phyloP scores from a whole-genome alignment of 2,329 filamentous ascomycete genomes.

The Fusarium piperis region DNA sequence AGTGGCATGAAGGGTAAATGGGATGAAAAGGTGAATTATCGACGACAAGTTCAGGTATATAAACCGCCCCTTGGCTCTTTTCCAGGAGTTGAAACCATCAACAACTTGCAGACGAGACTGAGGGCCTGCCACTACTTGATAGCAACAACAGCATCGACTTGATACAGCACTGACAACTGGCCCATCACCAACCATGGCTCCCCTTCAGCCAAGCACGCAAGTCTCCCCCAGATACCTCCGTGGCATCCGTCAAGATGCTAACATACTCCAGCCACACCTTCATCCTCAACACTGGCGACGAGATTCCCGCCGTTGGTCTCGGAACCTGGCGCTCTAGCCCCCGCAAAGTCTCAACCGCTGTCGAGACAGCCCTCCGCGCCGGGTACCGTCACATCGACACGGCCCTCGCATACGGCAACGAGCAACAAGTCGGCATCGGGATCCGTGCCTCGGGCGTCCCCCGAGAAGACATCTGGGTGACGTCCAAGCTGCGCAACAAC shows the following conservation, averaged over 20 bases:
- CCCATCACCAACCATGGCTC: constrained; percentile 10
- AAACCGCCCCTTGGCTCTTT: not conserved
- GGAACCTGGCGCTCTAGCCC: constrained; percentile 83
- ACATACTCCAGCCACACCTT: constrained; percentile 55
- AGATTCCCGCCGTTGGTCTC: constrained; percentile 80
- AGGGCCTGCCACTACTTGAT: not conserved
- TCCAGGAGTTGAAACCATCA: not conserved
- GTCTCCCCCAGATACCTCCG: not conserved
- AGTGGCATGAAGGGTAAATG: not conserved
- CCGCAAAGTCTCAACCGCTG: constrained; percentile 74
- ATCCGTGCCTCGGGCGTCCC: constrained; percentile 72
- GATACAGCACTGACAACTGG: not conserved
- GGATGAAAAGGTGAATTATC: not conserved
- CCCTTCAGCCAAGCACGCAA: constrained; percentile 16
- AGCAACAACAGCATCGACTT: not conserved
- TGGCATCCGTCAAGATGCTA: not conserved
- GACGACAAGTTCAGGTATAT: not conserved
- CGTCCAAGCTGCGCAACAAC: constrained; percentile 85
- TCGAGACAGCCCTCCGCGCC: constrained; percentile 71
- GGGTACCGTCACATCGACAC: constrained; percentile 84
- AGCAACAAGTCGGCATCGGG: constrained; percentile 72
- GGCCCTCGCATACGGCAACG: constrained; percentile 82
- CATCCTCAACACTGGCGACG: constrained; percentile 78
- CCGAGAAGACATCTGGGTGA: constrained; percentile 75
- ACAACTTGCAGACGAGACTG: not conserved